Evolutionary conservation across 2,329 filamentous ascomycete genomes (phyloP).

Genomic region (Saccharata proteae): DNA sequence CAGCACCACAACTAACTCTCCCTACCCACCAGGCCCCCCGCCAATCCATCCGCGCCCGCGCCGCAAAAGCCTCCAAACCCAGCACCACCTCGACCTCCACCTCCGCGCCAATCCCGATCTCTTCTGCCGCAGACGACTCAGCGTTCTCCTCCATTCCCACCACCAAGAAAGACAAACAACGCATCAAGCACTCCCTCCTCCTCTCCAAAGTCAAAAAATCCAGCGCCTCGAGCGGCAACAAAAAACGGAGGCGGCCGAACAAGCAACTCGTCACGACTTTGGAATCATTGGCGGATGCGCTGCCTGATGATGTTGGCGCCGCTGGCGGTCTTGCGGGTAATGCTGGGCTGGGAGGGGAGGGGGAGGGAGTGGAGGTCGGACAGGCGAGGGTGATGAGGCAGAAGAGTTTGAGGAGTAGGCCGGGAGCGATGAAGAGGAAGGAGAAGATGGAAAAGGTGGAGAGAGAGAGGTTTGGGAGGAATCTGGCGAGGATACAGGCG

Average conservation of each 20-base stretch:
- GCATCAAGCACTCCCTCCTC: constrained; percentile 70
- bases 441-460: constrained; percentile 69
- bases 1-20: background rate
- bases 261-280: constrained; percentile 72
- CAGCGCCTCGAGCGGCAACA: constrained; percentile 32
- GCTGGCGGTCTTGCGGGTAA: constrained; percentile 17
- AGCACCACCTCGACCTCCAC: constrained; percentile 8
- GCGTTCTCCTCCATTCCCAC: constrained; percentile 45
- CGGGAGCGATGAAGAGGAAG: constrained; percentile 72
- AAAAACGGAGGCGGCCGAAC: constrained; percentile 54
- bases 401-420: constrained; percentile 61
- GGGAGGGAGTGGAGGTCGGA: constrained; percentile 19
- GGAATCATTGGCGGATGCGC: constrained; percentile 64
- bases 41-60: constrained; percentile 21
- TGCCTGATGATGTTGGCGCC: constrained; percentile 44
- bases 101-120: constrained; percentile 2
- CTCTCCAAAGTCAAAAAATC: constrained; percentile 62
- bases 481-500: constrained; percentile 60
- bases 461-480: constrained; percentile 72
- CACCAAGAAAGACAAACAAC: constrained; percentile 72
- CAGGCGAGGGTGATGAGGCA: constrained; percentile 59
- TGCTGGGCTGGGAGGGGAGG: constrained; percentile 13
- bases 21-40: constrained; percentile 20
- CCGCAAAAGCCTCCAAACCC: constrained; percentile 11
- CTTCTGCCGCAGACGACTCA: constrained; percentile 22